A percentile compares a stretch with the other conserved stretches of the same genome.
Conservation (phyloP, 371 early-diverging fungal genomes). For the Circinella umbellata region DNA sequence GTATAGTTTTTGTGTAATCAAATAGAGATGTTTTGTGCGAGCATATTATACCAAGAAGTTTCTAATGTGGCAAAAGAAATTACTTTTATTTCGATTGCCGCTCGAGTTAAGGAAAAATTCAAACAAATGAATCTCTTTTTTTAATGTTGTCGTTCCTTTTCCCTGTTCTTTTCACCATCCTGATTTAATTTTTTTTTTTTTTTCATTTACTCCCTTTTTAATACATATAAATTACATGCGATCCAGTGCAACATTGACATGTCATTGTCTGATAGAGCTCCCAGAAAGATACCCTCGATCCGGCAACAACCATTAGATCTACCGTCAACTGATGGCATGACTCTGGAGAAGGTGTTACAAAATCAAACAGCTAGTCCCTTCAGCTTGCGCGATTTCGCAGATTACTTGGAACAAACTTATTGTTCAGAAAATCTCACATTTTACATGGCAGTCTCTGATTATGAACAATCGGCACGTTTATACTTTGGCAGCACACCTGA, state of each 20-base stretch:
- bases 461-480: constrained; percentile 21
- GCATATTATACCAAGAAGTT: no score
- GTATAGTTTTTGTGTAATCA: no score
- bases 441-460: constrained; percentile 38
- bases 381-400: constrained; percentile 38
- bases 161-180: background rate
- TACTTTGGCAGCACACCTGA: constrained; percentile 23
- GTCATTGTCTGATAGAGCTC: constrained; percentile 10
- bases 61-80: no score
- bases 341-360: constrained; percentile 39
- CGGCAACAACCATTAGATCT: constrained; percentile 8
- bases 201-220: background rate
- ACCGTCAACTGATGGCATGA: constrained; percentile 35
- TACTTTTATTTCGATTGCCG: no score
- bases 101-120: no score
- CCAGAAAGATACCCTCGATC: constrained; percentile 2
- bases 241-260: constrained; percentile 6
- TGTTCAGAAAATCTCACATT: constrained; percentile 44
- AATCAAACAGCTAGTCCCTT: constrained; percentile 33
- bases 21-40: no score
- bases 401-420: constrained; percentile 40
- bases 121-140: no score
- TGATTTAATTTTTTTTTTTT: background rate
- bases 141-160: background rate
- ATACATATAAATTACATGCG: constrained; percentile 1